Percentiles rank a stretch among this genome's conserved stretches.
Conservation (phyloP, 495 filamentous ascomycete species). For the Darksidea phi region DNA sequence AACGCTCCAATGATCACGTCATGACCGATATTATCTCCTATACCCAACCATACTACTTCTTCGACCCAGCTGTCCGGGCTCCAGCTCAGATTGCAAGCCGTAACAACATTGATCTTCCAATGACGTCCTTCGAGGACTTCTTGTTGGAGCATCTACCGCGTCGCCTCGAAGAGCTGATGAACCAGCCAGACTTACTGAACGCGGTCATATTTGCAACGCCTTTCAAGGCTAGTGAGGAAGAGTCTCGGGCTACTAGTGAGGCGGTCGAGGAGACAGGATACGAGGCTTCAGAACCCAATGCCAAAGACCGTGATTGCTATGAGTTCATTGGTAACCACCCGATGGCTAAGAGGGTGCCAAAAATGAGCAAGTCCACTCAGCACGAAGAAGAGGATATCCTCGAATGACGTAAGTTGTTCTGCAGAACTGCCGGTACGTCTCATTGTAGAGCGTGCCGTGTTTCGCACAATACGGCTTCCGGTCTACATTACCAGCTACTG, state of each 20-base stretch:
- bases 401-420: background rate
- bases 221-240: background rate
- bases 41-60: background rate
- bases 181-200: background rate
- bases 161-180: background rate
- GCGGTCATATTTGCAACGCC: background rate
- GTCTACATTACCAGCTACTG: too few relatives aligned
- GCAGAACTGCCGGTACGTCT: background rate
- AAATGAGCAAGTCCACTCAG: background rate
- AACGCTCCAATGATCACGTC: background rate
- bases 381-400: background rate
- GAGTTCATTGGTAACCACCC: background rate
- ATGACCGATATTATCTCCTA: background rate
- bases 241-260: background rate
- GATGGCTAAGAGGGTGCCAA: background rate
- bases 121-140: background rate
- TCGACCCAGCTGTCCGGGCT: background rate
- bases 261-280: background rate
- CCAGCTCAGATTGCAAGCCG: background rate
- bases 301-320: background rate
- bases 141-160: background rate
- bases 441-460: too few relatives aligned
- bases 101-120: background rate
- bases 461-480: too few relatives aligned
- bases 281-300: background rate